Base-by-base conservation (phyloP, 164 flowering plant species). In the Umbilicus rupestris region DNA sequence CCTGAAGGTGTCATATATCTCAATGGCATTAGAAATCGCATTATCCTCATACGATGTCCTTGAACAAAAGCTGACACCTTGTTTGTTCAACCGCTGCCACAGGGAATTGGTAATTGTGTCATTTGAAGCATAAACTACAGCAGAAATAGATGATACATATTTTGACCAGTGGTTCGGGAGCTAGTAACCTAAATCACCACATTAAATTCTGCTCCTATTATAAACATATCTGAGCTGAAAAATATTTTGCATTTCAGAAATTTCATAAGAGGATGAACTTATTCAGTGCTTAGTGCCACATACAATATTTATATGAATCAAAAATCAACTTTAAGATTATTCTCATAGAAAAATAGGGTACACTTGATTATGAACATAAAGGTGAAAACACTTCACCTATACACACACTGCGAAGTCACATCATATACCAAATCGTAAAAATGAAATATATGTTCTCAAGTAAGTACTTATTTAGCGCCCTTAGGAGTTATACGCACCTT, bases 11-110 rank as follows among this genome's bases (percentile, higher is more conserved):
- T 83, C 76, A 64, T 77, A 88, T 72, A 88, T 88, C 55, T 88
- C 96, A 65, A 88, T 64, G 49, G 96, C 83, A 76, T 87, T 87
- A 46, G 87, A 81, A 37, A 86, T 85, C 28, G 87, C 85, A 82
- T 85, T 82, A 24, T 88, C 89, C 72, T 82, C 87, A 58, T 68
- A 73, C 1, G 89, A 80, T 26, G 78, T 80, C 77, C 87, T 77
- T 29, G 85, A 71, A 71, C 95, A 88, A 66, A 88, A 86, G 79
- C 85, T 78, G 16, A 86, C 83, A 50, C 95, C 95, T 5, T 66
- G 69, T 39, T 76, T 73, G 69, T 84, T 84, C 80, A 88, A 69
- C 64, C 70, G 74, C 95, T 88, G 78, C 70, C 69, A 20, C 29
- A 73, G 65, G 14, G 24, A 7, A 66, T 50, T 20, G 62, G 10